Percentiles rank a stretch among this genome's conserved stretches.
phyloP scores from a whole-genome alignment of 2,329 filamentous ascomycete genomes.

The Xylariaceae sp. region DNA sequence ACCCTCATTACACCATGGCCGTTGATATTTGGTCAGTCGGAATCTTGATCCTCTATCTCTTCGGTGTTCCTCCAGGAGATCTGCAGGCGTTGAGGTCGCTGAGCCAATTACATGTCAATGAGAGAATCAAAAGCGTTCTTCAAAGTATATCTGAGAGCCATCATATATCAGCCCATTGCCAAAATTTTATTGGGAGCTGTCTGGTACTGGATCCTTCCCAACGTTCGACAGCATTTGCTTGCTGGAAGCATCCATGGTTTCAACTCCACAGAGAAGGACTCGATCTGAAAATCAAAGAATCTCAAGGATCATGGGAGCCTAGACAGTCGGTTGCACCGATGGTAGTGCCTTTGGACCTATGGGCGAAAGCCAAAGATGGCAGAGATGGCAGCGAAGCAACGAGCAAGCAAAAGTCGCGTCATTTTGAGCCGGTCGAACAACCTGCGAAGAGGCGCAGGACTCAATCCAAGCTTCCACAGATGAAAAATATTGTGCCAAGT shows the following conservation, averaged over 20 bases:
- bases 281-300: constrained; percentile 4
- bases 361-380: neutral
- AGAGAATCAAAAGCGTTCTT: constrained; percentile 4
- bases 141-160: neutral
- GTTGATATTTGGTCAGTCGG: constrained; percentile 53
- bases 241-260: constrained; percentile 35
- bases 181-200: constrained; percentile 31
- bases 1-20: constrained; percentile 26
- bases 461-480: too few relatives aligned
- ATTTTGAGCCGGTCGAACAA: too few relatives aligned
- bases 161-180: constrained; percentile 14
- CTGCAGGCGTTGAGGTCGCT: constrained; percentile 17
- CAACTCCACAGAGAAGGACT: constrained; percentile 3
- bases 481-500: too few relatives aligned
- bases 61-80: constrained; percentile 5
- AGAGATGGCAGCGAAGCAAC: neutral
- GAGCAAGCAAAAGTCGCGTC: too few relatives aligned
- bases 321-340: constrained; percentile 7
- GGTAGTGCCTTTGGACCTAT: neutral
- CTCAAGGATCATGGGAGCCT: constrained; percentile 13
- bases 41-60: constrained; percentile 35
- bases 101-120: constrained; percentile 17
- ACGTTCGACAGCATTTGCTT: constrained; percentile 30
- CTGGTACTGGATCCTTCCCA: constrained; percentile 25
- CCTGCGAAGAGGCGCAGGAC: too few relatives aligned